These are phyloP conservation scores for Ilex paraguariensis DNA, from an alignment of 305 asterid species.

Conservation along the genomic window DNA sequence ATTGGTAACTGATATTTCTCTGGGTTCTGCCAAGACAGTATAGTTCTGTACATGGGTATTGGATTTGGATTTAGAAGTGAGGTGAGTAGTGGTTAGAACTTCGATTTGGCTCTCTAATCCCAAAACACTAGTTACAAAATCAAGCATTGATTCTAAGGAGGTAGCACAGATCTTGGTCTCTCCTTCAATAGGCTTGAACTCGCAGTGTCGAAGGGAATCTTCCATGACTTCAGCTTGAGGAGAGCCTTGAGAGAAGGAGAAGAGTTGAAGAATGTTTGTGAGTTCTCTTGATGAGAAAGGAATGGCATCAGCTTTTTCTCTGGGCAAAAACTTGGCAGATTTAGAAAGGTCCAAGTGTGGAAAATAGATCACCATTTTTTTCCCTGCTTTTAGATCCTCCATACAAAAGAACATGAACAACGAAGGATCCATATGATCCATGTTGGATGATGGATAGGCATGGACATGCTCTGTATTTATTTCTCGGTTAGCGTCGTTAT, in stretches of 20 bases:
- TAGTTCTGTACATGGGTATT: constrained; percentile 36
- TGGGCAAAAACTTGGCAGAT: constrained; percentile 34
- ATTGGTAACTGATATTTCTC: constrained; percentile 33
- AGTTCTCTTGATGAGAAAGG: neutral
- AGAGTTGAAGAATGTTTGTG: too few relatives aligned
- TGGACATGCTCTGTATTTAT: constrained; percentile 32
- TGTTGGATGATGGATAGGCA: constrained; percentile 35
- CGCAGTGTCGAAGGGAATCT: constrained; percentile 58
- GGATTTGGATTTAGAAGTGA: constrained; percentile 13
- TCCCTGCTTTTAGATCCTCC: constrained; percentile 48
- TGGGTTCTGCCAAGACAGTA: constrained; percentile 25
- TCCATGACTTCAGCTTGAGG: constrained; percentile 32
- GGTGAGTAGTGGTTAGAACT: constrained; percentile 39
- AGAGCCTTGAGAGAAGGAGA: neutral
- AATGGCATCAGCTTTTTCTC: constrained; percentile 9
- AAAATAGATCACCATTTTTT: constrained; percentile 47
- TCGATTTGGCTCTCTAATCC: constrained; percentile 23
- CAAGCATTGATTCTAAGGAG: constrained; percentile 52
- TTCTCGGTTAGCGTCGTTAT: neutral
- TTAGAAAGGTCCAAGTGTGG: constrained; percentile 34
- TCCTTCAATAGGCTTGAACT: constrained; percentile 43
- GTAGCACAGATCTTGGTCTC: constrained; percentile 74
- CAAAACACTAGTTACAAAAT: constrained; percentile 35
- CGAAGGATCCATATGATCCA: constrained; percentile 45
- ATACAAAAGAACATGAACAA: constrained; percentile 50